Evolutionary conservation across 306 rosid genomes (phyloP), one percentile per base, ranked within the genome.

Genomic region (Glycine tomentella): DNA sequence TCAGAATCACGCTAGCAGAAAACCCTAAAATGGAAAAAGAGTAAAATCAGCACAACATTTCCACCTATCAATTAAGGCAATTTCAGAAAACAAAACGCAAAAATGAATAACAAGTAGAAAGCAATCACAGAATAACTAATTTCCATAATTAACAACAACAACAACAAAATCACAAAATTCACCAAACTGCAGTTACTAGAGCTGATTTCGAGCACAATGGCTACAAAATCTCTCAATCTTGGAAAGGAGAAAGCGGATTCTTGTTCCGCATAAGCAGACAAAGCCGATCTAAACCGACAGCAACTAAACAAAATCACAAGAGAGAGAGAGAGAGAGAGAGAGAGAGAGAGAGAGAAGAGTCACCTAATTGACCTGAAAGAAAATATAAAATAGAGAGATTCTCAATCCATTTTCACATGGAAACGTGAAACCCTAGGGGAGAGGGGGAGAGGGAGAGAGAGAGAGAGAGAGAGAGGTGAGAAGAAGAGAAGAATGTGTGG

Each of bases 231-330:
- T 34, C 17, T 8, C 61, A 58, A 74, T 51, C 36, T 48, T 40
- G 4, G 49, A 65, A 65, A 38, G 8, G 2, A 0, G 6, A 44
- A 74, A 58, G 9, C 3, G 56, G 49, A 78, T 64, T 46, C 25
- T 40, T 3, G 17, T 52, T 56, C 48, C 44, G 13, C 14, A 46
- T 0, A 16, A 68, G 70, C 45, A 75, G 81, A 42, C 70, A 80
- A 69, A 75, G 64, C 70, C 74, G 84, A 84, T 84, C 87, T 84
- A 80, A 80, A 75, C 81, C 71, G 74, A 74, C 64, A 80, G 53
- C 78, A 46, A 50, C 25, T 62, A 84, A 80, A 79, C 63, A 78
- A 57, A 83, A 73, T 42, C 7, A 38, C 44, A 25, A 20, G 31
- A 75, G 17, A 53, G 9, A 6, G 25, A 20, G 11, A 57, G n/a